phyloP scores from a whole-genome alignment of 495 filamentous ascomycete genomes.

The Aspergillus coremiiformis region DNA sequence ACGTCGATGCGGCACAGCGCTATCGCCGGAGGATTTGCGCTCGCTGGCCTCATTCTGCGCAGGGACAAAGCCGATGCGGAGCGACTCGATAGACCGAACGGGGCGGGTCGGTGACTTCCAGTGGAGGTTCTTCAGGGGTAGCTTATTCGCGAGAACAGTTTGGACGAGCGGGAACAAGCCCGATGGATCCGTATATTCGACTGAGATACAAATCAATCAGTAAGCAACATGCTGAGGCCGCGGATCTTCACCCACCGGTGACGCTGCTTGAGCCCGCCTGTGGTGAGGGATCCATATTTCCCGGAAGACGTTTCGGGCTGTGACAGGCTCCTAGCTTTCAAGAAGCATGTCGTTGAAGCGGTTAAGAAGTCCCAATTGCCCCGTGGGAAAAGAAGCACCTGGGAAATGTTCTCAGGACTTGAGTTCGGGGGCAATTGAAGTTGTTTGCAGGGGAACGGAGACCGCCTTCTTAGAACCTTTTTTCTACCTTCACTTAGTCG shows the following conservation, averaged over 20 bases:
- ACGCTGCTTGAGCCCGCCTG: conserved; percentile 45
- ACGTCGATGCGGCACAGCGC: conserved; percentile 53
- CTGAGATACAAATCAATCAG: conserved; percentile 17
- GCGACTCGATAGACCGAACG: conserved; percentile 80
- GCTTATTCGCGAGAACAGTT: conserved; percentile 62
- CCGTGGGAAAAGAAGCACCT: not conserved
- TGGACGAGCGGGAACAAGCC: conserved; percentile 77
- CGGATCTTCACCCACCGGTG: conserved; percentile 31
- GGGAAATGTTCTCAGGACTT: too few species aligned
- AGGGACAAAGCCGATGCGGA: conserved; percentile 80
- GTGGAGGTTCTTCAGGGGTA: conserved; percentile 88
- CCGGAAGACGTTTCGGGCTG: conserved; percentile 26
- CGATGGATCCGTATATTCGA: conserved; percentile 80
- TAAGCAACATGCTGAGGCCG: conserved; percentile 2
- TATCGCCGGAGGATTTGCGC: conserved; percentile 32
- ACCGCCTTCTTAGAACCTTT: not conserved
- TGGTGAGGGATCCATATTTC: conserved; percentile 41
- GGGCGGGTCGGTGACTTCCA: conserved; percentile 94
- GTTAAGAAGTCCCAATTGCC: not conserved
- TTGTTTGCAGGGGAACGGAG: not conserved
- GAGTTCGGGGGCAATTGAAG: too few species aligned
- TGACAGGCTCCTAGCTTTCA: conserved; percentile 13
- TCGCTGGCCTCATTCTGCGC: conserved; percentile 30
- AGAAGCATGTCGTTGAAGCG: conserved; percentile 26
- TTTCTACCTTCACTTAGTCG: too few species aligned